phyloP scores from a whole-genome alignment of 2,329 filamentous ascomycete species.

The Cladosporium sp. region DNA sequence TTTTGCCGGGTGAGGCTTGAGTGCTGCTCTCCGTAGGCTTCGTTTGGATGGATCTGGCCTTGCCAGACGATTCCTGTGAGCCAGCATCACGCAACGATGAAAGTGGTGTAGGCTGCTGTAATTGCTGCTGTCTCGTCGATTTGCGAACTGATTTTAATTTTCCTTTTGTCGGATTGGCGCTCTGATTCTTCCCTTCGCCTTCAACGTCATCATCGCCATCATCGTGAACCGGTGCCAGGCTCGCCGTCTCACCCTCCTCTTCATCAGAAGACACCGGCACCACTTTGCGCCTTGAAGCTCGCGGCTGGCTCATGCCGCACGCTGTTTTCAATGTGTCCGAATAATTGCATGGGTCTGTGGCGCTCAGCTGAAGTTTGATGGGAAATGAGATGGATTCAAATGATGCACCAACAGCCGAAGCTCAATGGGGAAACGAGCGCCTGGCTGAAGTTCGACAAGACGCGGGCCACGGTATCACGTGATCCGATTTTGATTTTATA shows the following conservation, averaged over 20 bases:
- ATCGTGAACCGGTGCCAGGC: conserved; percentile 4
- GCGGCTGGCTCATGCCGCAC: conserved; percentile 28
- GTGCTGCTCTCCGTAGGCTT: conserved; percentile 10
- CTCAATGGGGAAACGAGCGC: no score
- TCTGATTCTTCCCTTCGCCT: conserved; percentile 6
- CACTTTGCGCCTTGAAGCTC: conserved; percentile 24
- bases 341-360: not conserved
- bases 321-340: not conserved
- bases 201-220: conserved; percentile 9
- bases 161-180: conserved; percentile 17
- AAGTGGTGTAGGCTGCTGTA: conserved; percentile 1
- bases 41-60: conserved; percentile 15
- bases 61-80: conserved; percentile 19
- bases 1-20: conserved; percentile 19
- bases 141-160: conserved; percentile 22
- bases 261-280: conserved; percentile 25
- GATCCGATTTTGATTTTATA: no score
- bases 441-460: no score
- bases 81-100: conserved; percentile 10
- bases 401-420: no score
- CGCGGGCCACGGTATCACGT: no score
- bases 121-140: conserved; percentile 15
- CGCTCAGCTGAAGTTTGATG: not conserved
- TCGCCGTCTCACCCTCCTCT: conserved; percentile 16
- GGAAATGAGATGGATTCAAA: not conserved